Evolutionary conservation across 768 basidiomycete species (phyloP).

Genomic region (Dendrothele bispora): DNA sequence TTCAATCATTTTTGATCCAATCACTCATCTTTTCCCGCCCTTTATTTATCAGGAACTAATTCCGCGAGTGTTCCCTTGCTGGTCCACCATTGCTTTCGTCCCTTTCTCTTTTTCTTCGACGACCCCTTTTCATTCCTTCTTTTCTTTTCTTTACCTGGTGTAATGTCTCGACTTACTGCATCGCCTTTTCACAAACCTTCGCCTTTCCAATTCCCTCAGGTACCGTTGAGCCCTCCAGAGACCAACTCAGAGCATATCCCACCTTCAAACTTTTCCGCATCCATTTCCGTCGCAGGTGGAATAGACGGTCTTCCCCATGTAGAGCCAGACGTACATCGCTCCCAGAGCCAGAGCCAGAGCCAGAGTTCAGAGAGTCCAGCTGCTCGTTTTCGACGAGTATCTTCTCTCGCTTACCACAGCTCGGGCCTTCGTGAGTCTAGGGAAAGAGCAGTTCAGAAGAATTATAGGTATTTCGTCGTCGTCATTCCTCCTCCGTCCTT

Average conservation of each 20-base stretch:
- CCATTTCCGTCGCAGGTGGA: conserved; percentile 7
- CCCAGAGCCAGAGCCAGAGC: conserved; percentile 13
- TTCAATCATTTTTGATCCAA: conserved; percentile 5
- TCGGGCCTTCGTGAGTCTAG: conserved; percentile 44
- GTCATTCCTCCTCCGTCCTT: conserved; percentile 65
- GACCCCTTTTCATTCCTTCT: conserved; percentile 9
- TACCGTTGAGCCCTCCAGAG: conserved; percentile 42
- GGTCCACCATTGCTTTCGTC: conserved; percentile 5
- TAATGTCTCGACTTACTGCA: conserved; percentile 44
- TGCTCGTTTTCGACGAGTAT: conserved; percentile 41
- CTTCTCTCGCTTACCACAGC: conserved; percentile 56
- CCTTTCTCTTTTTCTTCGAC: conserved; percentile 5
- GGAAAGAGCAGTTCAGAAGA: conserved; percentile 38
- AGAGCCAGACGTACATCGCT: conserved; percentile 13
- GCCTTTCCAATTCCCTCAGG: conserved; percentile 44
- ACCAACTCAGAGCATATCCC: conserved; percentile 26
- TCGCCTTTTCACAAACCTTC: conserved; percentile 46
- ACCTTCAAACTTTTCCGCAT: conserved; percentile 8
- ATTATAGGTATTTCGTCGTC: conserved; percentile 58
- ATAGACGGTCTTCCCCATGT: too few species aligned
- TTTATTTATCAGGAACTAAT: not conserved
- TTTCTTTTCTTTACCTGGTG: conserved; percentile 9
- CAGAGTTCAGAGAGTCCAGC: conserved; percentile 29
- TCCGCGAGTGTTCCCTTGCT: conserved; percentile 3
- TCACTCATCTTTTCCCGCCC: conserved; percentile 6